Conservation (phyloP, 2,329 filamentous ascomycete genomes). For the Aspergillus puulaauensis region DNA sequence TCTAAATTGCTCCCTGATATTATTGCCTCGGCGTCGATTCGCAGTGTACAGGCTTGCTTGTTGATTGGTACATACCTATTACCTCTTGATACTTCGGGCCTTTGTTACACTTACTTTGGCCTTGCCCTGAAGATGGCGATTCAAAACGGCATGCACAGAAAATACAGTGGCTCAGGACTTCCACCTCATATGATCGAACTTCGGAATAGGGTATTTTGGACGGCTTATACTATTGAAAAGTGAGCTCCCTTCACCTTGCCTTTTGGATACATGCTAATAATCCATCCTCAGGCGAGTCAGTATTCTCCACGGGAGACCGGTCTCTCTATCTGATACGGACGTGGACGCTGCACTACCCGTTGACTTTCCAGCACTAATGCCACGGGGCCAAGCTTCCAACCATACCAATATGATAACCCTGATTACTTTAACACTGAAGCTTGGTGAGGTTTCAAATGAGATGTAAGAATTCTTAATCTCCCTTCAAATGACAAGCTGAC, state of each 20-base stretch:
- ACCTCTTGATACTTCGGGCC: constrained; percentile 56
- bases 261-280: constrained; percentile 8
- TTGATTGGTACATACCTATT: constrained; percentile 57
- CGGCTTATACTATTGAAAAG: constrained; percentile 58
- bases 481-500: constrained; percentile 14
- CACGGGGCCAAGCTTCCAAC: constrained; percentile 42
- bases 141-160: constrained; percentile 61
- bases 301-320: constrained; percentile 56
- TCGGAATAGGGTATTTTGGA: constrained; percentile 59
- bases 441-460: constrained; percentile 41
- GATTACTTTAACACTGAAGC: constrained; percentile 45
- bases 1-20: constrained; percentile 57
- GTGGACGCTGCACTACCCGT: constrained; percentile 56
- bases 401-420: constrained; percentile 49
- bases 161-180: constrained; percentile 49
- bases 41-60: constrained; percentile 60
- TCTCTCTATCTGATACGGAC: constrained; percentile 54
- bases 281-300: constrained; percentile 49
- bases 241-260: constrained; percentile 22
- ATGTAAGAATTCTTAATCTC: constrained; percentile 32
- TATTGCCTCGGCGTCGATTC: constrained; percentile 56
- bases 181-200: constrained; percentile 52
- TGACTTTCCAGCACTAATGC: constrained; percentile 47
- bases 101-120: constrained; percentile 59
- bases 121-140: constrained; percentile 58